phyloP scores from a whole-genome alignment of 352 stramenopile species.

The Elongisporangium senticosum region DNA sequence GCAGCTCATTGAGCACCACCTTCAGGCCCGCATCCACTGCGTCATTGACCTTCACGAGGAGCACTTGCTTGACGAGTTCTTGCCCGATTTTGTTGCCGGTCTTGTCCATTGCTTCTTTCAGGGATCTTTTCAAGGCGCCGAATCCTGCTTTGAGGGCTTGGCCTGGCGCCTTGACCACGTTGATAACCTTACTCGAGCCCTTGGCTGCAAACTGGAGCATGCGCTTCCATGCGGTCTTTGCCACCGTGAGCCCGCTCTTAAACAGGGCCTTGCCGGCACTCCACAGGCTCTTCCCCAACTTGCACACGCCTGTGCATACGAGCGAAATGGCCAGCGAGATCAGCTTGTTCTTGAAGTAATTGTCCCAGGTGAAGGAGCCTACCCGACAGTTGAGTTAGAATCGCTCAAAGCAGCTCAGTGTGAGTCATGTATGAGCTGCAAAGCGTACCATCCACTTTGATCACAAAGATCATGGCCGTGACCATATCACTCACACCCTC shows the following conservation, averaged over 20 bases:
- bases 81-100: neutral
- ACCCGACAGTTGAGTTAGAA: neutral
- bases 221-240: constrained; percentile 1
- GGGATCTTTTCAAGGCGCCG: neutral
- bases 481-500: constrained; percentile 1
- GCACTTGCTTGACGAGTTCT: neutral
- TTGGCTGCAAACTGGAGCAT: neutral
- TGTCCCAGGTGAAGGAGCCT: constrained; percentile 1
- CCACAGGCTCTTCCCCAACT: neutral
- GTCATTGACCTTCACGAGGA: neutral
- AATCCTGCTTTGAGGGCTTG: neutral
- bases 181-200: neutral
- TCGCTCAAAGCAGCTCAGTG: neutral
- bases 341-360: constrained; percentile 3
- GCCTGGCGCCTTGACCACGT: neutral
- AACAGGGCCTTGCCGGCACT: neutral
- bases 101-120: constrained; percentile 1
- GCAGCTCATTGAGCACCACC: neutral
- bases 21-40: neutral
- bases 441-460: constrained; percentile 1
- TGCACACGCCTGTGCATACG: neutral
- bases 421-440: no score
- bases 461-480: neutral
- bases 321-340: constrained; percentile 1
- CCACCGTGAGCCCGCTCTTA: neutral